Base-by-base conservation (phyloP, 148 eudicot species). In the Silene conica region DNA sequence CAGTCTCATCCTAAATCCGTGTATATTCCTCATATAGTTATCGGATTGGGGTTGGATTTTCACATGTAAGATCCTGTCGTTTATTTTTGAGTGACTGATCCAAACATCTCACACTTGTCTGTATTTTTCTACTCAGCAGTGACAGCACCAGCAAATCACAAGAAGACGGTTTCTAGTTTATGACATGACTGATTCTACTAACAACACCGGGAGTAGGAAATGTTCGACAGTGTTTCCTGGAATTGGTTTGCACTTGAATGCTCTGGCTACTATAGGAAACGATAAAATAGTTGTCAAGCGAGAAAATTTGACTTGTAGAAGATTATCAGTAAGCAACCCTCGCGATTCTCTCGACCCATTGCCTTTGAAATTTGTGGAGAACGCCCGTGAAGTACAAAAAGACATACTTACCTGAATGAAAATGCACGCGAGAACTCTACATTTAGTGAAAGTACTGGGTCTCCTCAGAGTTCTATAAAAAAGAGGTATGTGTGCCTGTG, bases 221-320 rank as follows among this genome's bases (percentile, higher is more conserved):
- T 80, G 48, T 23, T 69, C 84, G 10, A 66, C 82, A 19, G 18
- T 63, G 26, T 56, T 85, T 19, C 88, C 88, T 74, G 81, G 82
- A 28, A 78, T 82, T 67, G 88, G 88, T 66, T 70, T 85, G 78
- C 85, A 82, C 64, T 80, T 85, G 76, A 85, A 85, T 76, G 78
- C 83, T 60, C 73, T 82, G 69, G 80, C 85, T 55, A 73, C 81
- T 43, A 25, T 77, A 28, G 25, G 83, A 69, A 72, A 67, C 21
- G 76, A 75, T 23, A 77, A 69, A 52, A 75, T 77, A 43, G 72
- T 73, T 61, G 82, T 80, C 64, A 80, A 80, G 71, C 78, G 72
- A 19, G 80, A 73, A 58, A 72, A 75, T 54, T 46, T 78, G 56
- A 77, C 83, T 3, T 76, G 74, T 65, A 67, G 70, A 73, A 75